A percentile compares a stretch with the other conserved stretches of the same genome.
Evolutionary conservation across 2,329 filamentous ascomycete species (phyloP).

Genomic region (Torrubiella hemipterigena): DNA sequence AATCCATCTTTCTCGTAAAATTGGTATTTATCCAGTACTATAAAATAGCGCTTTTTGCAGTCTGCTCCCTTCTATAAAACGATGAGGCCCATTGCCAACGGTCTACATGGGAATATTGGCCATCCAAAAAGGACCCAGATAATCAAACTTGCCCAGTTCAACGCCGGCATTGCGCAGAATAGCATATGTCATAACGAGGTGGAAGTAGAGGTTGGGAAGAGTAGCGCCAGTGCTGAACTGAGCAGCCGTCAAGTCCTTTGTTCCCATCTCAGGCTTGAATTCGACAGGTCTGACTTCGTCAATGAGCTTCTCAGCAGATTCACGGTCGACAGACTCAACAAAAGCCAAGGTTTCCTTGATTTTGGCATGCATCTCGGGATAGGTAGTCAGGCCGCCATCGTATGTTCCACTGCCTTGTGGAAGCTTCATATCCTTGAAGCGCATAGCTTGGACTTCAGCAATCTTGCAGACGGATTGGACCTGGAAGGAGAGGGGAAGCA

Average conservation of each 20-base stretch:
- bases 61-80: not conserved
- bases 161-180: conserved; percentile 47
- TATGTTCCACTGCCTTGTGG: not conserved
- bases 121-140: not conserved
- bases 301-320: conserved; percentile 17
- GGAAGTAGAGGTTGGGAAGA: conserved; percentile 50
- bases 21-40: not conserved
- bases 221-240: conserved; percentile 32
- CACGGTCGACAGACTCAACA: not conserved
- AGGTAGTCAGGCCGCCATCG: conserved; percentile 10
- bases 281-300: conserved; percentile 12
- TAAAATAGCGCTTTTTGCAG: not conserved
- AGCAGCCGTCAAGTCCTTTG: conserved; percentile 12
- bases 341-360: conserved; percentile 10
- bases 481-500: conserved; percentile 17
- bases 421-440: not conserved
- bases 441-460: not conserved
- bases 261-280: conserved; percentile 13
- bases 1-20: not conserved
- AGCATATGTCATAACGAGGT: conserved; percentile 42
- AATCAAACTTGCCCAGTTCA: conserved; percentile 38
- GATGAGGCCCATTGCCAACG: not conserved
- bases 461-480: conserved; percentile 11
- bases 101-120: not conserved
- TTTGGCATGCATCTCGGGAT: conserved; percentile 16